Evolutionary conservation across 805 yeast genomes (phyloP), one percentile per base, ranked within the genome.

Genomic region (Myxozyma geophila): DNA sequence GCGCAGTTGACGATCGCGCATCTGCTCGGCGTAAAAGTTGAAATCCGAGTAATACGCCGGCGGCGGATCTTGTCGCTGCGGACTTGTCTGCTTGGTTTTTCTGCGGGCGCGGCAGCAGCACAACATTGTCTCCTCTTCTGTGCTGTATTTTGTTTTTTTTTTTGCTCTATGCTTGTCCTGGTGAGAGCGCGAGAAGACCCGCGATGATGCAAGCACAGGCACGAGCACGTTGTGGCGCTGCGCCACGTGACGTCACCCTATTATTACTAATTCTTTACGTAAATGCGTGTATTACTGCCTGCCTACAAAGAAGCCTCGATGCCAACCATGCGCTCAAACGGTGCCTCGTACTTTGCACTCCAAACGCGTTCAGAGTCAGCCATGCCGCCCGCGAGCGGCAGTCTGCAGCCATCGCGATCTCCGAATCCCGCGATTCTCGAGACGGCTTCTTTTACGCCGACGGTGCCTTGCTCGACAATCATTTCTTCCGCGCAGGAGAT

Each of bases 381-480:
- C 19, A 62, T 19, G 9, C 58, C 64, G 17, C 60, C 66, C 23
- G 61, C 77, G 68, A 83, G 73, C 39, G 85, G 86, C 47, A 80
- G 76, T 70, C 85, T 76, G 12, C 84, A 83, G 9, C 78, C 70
- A 58, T 77, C 74, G 36, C 77, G 76, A 62, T 78, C 81, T 51
- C 85, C 85, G 61, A 80, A 56, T 70, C 85, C 75, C 70, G 76
- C 68, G 67, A 74, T 28, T 9, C 64, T 37, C 17, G 61, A 51
- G n/a, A 81, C 77, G 35, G 77, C 77, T 68, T 78, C 79, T 72
- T 83, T 83, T 66, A 81, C 76, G 43, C 85, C 84, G 57, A 81
- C 73, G 35, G 82, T 81, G 36, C 83, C 83, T 54, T 74, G 73
- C 50, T 73, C 73, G 35, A 74, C 81, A 49, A 81, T 79, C 54